These are phyloP conservation scores for Amanita rimosa DNA, from an alignment of 768 basidiomycete species.

Conservation along the genomic window DNA sequence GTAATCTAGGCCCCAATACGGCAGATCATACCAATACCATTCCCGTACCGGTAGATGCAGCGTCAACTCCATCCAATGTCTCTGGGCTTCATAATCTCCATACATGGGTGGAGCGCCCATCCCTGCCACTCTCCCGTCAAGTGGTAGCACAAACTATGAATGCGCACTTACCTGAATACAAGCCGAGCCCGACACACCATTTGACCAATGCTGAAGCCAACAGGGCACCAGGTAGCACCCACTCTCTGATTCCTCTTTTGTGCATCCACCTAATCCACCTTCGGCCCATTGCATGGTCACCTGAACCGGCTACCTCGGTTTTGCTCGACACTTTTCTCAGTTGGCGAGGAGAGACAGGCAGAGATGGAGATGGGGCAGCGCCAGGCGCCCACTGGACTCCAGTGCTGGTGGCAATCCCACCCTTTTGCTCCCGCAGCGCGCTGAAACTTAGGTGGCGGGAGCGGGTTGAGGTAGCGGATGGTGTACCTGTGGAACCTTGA, in stretches of 20 bases:
- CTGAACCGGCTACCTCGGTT: neutral
- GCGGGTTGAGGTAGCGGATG: slow-evolving; percentile 9
- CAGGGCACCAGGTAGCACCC: slow-evolving; percentile 49
- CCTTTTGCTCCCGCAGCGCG: slow-evolving; percentile 26
- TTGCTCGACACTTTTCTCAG: neutral
- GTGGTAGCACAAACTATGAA: neutral
- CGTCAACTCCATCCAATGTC: slow-evolving; percentile 94
- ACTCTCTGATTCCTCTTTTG: slow-evolving; percentile 43
- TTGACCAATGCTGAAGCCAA: slow-evolving; percentile 47
- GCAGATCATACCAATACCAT: slow-evolving; percentile 86
- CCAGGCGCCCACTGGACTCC: slow-evolving; percentile 1
- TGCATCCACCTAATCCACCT: slow-evolving; percentile 79
- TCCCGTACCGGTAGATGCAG: slow-evolving; percentile 58
- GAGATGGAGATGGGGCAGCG: neutral
- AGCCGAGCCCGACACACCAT: slow-evolving; percentile 60
- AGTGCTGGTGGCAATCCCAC: slow-evolving; percentile 1
- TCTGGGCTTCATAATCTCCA: slow-evolving; percentile 89
- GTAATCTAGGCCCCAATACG: slow-evolving; percentile 94
- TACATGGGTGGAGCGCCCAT: slow-evolving; percentile 67
- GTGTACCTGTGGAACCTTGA: neutral
- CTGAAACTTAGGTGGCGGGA: slow-evolving; percentile 26
- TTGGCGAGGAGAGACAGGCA: neutral
- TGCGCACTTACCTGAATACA: slow-evolving; percentile 63
- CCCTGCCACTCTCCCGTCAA: slow-evolving; percentile 29
- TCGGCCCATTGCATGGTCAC: slow-evolving; percentile 32